phyloP scores from a whole-genome alignment of 495 filamentous ascomycete genomes.

The Hypoxylon fuscum region DNA sequence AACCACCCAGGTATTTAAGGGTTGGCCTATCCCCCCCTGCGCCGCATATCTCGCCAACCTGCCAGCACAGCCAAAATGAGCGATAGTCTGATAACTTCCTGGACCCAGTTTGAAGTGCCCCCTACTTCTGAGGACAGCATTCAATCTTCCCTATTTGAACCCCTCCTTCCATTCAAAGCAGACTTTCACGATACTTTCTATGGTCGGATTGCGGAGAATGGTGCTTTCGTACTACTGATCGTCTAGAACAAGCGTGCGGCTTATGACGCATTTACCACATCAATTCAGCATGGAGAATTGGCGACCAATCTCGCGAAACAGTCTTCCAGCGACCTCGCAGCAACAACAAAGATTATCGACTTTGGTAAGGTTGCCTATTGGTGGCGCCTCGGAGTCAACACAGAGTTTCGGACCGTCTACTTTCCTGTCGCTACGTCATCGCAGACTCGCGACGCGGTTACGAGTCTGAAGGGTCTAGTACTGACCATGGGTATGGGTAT shows the following conservation, averaged over 20 bases:
- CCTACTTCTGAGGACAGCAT: background rate
- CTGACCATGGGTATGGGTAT: conserved; percentile 8
- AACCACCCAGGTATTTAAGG: background rate
- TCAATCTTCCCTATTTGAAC: background rate
- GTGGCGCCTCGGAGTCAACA: conserved; percentile 6
- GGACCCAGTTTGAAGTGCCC: background rate
- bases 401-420: conserved; percentile 8
- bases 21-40: background rate
- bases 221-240: conserved; percentile 7
- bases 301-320: conserved; percentile 1
- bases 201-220: background rate
- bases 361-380: conserved; percentile 13
- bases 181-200: conserved; percentile 2
- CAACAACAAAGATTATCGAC: conserved; percentile 2
- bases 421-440: conserved; percentile 3
- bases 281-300: conserved; percentile 1
- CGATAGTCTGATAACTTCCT: background rate
- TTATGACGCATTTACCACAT: conserved; percentile 3
- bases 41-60: background rate
- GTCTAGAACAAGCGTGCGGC: conserved; percentile 2
- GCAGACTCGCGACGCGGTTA: conserved; percentile 3
- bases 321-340: background rate
- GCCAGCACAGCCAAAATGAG: background rate
- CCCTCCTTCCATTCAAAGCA: background rate
- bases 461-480: background rate